Evolutionary conservation across 495 filamentous ascomycete genomes (phyloP), one percentile per base, ranked within the genome.

Genomic region (Xylaria castorea): DNA sequence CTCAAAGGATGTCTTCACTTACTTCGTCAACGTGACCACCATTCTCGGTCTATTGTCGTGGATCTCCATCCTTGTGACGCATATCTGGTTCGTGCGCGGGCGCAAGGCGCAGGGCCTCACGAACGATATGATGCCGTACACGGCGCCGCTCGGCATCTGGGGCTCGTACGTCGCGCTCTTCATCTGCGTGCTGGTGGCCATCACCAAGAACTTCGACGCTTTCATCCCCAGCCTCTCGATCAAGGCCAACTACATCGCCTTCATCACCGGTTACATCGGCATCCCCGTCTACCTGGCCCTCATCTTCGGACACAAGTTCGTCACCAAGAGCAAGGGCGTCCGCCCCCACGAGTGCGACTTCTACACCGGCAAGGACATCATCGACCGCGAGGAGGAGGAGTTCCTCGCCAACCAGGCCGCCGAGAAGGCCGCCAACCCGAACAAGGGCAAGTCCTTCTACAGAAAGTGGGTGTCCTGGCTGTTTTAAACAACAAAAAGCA

Each of bases 11-110:
- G 92, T 97, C 3, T 97, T 97, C 80, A 85, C 83, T 30, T 96
- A 95, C 86, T 96, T 97, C 72, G 91, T 96, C 73, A 94, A 95
- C 78, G 85, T 97, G 40, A 91, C 91, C 42, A 93, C 91, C 44
- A 92, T 95, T 75, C 93, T 94, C 77, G 92, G 92, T 57, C 85
- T 94, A 9, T 78, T 97, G 32, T 94, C 92, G 72, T 94, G 93
- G 93, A 91, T 96, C 70, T 94, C 92, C 0, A 91, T 97, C 68
- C 86, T 97, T 1, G 86, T 95, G 64, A 91, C 91, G 1, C 94
- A 97, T 81, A 92, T 97, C 76, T 91, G 80, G 81, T 97, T 97
- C 76, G 86, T 94, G 34, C 85, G 86, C 0, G 94, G 91, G 0
- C 91, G 93, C 69, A 85, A 85, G 60, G 94, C 89, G 2, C 94